Evolutionary conservation across 2,329 filamentous ascomycete species (phyloP).

Genomic region (Orbilia quercus): DNA sequence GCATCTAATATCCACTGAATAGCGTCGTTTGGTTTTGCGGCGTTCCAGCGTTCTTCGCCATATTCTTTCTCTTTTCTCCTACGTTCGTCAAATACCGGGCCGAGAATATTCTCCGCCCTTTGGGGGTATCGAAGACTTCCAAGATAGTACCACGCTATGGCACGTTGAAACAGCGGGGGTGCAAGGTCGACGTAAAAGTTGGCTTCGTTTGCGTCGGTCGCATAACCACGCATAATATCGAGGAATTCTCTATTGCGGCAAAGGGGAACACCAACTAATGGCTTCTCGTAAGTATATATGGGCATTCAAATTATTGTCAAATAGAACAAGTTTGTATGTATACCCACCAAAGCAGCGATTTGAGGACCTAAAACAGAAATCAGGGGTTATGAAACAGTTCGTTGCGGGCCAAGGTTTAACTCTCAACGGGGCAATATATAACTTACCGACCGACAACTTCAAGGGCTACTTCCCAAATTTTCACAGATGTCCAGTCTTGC

Average conservation of each 20-base stretch:
- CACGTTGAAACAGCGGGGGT: conserved; percentile 27
- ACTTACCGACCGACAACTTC: conserved; percentile 46
- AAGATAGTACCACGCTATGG: conserved; percentile 33
- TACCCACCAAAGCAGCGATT: no score
- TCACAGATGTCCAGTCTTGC: conserved; percentile 54
- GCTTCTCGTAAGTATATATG: no score
- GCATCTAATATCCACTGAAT: conserved; percentile 57
- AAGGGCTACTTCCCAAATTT: conserved; percentile 53
- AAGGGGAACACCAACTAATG: conserved; percentile 54
- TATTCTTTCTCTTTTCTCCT: background rate
- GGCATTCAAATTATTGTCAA: no score
- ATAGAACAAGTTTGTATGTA: no score
- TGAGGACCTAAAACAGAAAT: no score
- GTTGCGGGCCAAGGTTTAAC: no score
- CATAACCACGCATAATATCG: conserved; percentile 41
- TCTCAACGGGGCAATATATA: background rate
- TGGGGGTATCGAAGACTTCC: conserved; percentile 23
- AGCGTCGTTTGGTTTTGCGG: conserved; percentile 48
- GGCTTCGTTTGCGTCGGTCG: conserved; percentile 16
- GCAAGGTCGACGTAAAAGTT: conserved; percentile 50
- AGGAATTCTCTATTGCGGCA: conserved; percentile 57
- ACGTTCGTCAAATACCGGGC: conserved; percentile 20
- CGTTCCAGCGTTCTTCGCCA: conserved; percentile 34
- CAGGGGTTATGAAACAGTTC: no score
- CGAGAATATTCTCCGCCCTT: conserved; percentile 34